Evolutionary conservation across 2,329 filamentous ascomycete species (phyloP), one percentile per base, ranked within the genome.

Genomic region (Periconia macrospinosa): DNA sequence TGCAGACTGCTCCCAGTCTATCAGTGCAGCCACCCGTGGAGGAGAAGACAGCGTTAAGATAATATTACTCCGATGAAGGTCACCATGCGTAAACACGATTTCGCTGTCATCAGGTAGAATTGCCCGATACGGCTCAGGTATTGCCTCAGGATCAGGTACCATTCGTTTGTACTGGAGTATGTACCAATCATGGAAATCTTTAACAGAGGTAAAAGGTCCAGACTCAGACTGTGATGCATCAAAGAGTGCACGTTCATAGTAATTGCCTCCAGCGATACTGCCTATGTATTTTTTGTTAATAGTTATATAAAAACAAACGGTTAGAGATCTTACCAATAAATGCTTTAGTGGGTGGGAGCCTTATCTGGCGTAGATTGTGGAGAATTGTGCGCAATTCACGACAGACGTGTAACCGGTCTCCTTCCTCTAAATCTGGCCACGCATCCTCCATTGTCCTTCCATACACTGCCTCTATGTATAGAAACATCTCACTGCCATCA

Each of bases 51-150:
- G 58, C 17, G 62, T 62, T 20, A 72, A 42, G n/a, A 73, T 63
- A 40, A 74, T 62, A 41, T 74, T 74, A 41, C 63, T 68, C 30
- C 48, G 68, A 56, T 73, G 68, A 35, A 75, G 62, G 59, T 75
- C 71, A 23, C 59, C 62, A 56, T 74, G 70, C 9, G 69, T 74
- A 47, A 72, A 73, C 30, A 62, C 68, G 37, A 74, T 72, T 20
- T 56, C 48, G 52, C 61, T 55, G 50, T 69, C 56, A 59, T 71
- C 68, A 2, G 66, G 65, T 2, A 73, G 58, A 6, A 68, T 54
- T 41, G 66, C 35, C 23, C 68, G 67, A 35, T 67, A 69, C 23
- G 65, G 63, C 48, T 69, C 67, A 20, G 41, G 49, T 47, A 57
- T 23, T n/a, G 18, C 55, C 13, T 53, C 35, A 15, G 53, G 53